A percentile compares a stretch with the other conserved stretches of the same genome.
Evolutionary conservation across 495 filamentous ascomycete genomes (phyloP).

Genomic region (Paragyromitra xinjiangensis): DNA sequence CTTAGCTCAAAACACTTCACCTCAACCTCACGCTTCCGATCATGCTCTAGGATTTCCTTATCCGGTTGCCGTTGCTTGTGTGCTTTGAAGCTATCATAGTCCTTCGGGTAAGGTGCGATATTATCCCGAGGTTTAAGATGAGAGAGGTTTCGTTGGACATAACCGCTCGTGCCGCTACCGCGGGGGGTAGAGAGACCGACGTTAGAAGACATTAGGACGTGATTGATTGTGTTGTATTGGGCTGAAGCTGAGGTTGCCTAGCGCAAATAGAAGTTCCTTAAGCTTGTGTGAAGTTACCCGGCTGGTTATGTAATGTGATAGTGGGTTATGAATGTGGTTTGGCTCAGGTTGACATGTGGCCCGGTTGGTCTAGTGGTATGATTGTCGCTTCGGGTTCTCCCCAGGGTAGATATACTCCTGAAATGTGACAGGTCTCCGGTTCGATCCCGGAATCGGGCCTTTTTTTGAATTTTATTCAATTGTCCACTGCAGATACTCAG

Average conservation of each 20-base stretch:
- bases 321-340: neutral
- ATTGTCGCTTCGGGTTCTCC: slow-evolving; percentile 52
- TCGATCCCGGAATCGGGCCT: slow-evolving; percentile 52
- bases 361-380: slow-evolving; percentile 45
- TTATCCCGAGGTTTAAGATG: slow-evolving; percentile 80
- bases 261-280: neutral
- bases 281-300: slow-evolving; percentile 17
- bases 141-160: slow-evolving; percentile 93
- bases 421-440: slow-evolving; percentile 54
- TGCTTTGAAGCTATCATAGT: slow-evolving; percentile 66
- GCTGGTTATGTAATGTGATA: neutral
- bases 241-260: neutral
- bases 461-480: slow-evolving; percentile 19
- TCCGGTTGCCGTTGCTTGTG: slow-evolving; percentile 86
- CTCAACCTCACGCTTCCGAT: slow-evolving; percentile 85
- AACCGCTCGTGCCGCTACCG: slow-evolving; percentile 94
- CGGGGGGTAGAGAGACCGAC: slow-evolving; percentile 96
- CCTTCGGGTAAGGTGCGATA: slow-evolving; percentile 70
- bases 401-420: slow-evolving; percentile 47
- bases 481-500: neutral
- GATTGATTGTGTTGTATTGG: slow-evolving; percentile 7
- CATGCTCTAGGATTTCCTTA: slow-evolving; percentile 90
- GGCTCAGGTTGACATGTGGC: neutral
- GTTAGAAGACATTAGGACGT: slow-evolving; percentile 83
- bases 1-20: slow-evolving; percentile 90